Percentiles rank a stretch among this genome's conserved stretches.
Conservation (phyloP, 495 filamentous ascomycete species). For the Rostrohypoxylon terebratum region DNA sequence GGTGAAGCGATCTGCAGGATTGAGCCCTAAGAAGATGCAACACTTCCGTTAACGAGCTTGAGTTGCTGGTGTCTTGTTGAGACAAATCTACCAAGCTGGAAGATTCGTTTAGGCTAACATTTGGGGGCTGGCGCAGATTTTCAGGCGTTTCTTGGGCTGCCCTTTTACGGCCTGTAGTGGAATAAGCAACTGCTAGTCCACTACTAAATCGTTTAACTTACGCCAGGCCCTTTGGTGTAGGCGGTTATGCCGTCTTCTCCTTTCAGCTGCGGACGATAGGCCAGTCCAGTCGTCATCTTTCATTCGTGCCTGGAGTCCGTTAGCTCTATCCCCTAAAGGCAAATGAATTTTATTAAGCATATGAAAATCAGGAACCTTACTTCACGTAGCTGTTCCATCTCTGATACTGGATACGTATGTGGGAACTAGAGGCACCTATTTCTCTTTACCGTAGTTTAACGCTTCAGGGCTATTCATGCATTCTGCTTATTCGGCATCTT, state of each 20-base stretch:
- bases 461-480: constrained; percentile 7
- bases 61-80: neutral
- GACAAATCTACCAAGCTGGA: neutral
- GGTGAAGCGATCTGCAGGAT: neutral
- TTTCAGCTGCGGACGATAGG: constrained; percentile 31
- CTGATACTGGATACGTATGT: constrained; percentile 10
- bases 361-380: constrained; percentile 17
- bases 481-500: constrained; percentile 24
- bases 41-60: neutral
- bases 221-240: constrained; percentile 50
- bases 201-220: constrained; percentile 28
- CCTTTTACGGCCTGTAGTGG: constrained; percentile 35
- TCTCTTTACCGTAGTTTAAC: neutral
- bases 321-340: neutral
- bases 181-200: neutral
- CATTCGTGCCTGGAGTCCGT: constrained; percentile 35
- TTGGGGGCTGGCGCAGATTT: neutral
- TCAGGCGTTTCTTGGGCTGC: constrained; percentile 13
- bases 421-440: neutral
- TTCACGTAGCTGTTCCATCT: constrained; percentile 39
- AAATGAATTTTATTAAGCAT: neutral
- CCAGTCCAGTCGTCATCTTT: constrained; percentile 50
- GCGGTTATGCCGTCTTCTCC: constrained; percentile 48
- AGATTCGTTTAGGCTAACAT: neutral
- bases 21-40: constrained; percentile 13